Evolutionary conservation across 2,329 filamentous ascomycete species (phyloP).

Genomic region (Pyricularia pennisetigena): DNA sequence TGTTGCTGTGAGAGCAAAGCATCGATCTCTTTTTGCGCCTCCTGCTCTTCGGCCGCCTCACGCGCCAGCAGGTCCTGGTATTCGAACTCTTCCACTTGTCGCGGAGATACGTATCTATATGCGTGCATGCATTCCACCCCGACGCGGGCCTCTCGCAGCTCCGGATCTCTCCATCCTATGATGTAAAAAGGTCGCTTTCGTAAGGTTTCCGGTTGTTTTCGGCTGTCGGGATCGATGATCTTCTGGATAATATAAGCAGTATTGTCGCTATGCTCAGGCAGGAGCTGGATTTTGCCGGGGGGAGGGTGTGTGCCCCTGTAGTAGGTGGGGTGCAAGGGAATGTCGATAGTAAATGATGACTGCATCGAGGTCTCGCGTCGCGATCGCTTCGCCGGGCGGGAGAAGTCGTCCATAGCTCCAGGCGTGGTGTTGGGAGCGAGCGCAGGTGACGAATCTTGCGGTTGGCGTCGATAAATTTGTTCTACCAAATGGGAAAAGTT

Average conservation of each 20-base stretch:
- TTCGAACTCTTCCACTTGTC: slow-evolving; percentile 47
- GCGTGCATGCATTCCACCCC: slow-evolving; percentile 35
- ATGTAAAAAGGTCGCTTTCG: slow-evolving; percentile 39
- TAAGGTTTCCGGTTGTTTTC: slow-evolving; percentile 18
- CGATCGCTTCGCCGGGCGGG: not conserved
- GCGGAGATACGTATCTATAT: slow-evolving; percentile 48
- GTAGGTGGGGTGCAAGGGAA: slow-evolving; percentile 26
- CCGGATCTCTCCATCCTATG: slow-evolving; percentile 43
- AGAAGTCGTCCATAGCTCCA: not conserved
- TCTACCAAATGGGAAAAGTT: not conserved
- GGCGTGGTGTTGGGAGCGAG: not conserved
- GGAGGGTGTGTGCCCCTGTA: slow-evolving; percentile 36
- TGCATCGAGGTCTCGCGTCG: not conserved
- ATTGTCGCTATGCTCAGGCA: slow-evolving; percentile 37
- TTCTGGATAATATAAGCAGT: slow-evolving; percentile 48
- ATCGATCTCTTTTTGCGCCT: slow-evolving; percentile 9
- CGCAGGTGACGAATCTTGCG: not conserved
- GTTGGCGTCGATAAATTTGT: not conserved
- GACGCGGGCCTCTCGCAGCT: slow-evolving; percentile 29
- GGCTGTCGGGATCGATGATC: slow-evolving; percentile 28
- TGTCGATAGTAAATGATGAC: slow-evolving; percentile 18
- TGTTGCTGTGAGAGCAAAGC: not conserved
- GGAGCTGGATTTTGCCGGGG: slow-evolving; percentile 28
- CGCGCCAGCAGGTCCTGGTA: slow-evolving; percentile 30
- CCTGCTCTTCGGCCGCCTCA: slow-evolving; percentile 24